Evolutionary conservation across 2,329 filamentous ascomycete species (phyloP).

Genomic region (Aspergillus ochraceus): DNA sequence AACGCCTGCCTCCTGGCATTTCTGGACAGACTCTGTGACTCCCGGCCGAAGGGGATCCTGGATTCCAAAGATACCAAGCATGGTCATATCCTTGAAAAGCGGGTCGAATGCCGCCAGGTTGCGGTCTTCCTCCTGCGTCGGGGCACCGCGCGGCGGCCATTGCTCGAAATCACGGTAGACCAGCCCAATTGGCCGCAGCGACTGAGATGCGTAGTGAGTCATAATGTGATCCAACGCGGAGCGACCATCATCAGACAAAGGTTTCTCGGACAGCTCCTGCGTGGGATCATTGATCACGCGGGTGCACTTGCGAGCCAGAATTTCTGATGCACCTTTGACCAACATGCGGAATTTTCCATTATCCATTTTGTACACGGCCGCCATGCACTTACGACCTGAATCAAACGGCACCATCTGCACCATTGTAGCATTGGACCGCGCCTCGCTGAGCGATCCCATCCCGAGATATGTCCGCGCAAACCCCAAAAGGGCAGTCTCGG

Average conservation of each 20-base stretch:
- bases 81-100: conserved; percentile 66
- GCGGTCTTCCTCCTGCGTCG: conserved; percentile 57
- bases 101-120: conserved; percentile 66
- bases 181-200: conserved; percentile 80
- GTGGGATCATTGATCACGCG: conserved; percentile 60
- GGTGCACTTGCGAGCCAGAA: conserved; percentile 48
- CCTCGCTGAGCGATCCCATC: conserved; percentile 61
- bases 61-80: conserved; percentile 73
- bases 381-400: conserved; percentile 69
- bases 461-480: conserved; percentile 67
- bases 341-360: conserved; percentile 58
- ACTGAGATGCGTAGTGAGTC: conserved; percentile 73
- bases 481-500: conserved; percentile 71
- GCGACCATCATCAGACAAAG: conserved; percentile 59
- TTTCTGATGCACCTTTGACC: conserved; percentile 56
- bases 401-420: conserved; percentile 59
- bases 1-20: conserved; percentile 75
- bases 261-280: conserved; percentile 54
- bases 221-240: conserved; percentile 67
- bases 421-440: conserved; percentile 62
- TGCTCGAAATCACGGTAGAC: conserved; percentile 79
- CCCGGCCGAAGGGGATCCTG: conserved; percentile 76
- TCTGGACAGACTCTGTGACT: conserved; percentile 69
- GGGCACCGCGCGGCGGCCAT: conserved; percentile 73
- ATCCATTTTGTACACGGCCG: conserved; percentile 58